Conservation (phyloP, 768 basidiomycete genomes). For the Peribolospora kevripleyi region DNA sequence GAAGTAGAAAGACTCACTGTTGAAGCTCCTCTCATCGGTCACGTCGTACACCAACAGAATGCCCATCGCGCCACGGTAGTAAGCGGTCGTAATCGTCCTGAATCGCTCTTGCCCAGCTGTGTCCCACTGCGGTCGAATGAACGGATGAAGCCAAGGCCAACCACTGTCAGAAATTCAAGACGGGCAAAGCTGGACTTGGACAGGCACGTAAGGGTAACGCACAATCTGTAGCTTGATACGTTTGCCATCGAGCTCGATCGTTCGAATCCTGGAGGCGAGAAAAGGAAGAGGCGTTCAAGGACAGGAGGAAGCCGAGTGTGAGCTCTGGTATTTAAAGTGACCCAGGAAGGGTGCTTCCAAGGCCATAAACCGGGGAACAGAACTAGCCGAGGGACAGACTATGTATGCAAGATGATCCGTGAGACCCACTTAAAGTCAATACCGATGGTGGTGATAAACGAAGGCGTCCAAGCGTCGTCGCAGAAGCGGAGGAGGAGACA, state of each 20-base stretch:
- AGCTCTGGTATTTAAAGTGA: conserved; percentile 4
- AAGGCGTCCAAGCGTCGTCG: conserved; percentile 98
- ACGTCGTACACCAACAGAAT: conserved; percentile 98
- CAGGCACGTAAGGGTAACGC: conserved; percentile 18
- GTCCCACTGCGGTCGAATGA: conserved; percentile 48
- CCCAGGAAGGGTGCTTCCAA: not conserved
- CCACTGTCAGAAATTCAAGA: not conserved
- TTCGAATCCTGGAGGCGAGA: conserved; percentile 37
- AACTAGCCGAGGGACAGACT: not conserved
- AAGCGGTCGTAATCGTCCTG: conserved; percentile 92
- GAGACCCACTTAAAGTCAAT: conserved; percentile 58
- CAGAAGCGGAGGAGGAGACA: conserved; percentile 49
- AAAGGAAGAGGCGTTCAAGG: too few species aligned
- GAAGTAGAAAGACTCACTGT: conserved; percentile 38
- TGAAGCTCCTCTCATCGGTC: conserved; percentile 80
- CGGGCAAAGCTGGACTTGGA: not conserved
- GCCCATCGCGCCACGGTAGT: conserved; percentile 97
- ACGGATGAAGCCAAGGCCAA: not conserved
- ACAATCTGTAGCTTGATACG: conserved; percentile 98
- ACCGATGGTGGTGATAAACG: conserved; percentile 97
- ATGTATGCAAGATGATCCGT: too few species aligned
- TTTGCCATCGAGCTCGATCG: conserved; percentile 93
- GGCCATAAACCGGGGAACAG: conserved; percentile 3
- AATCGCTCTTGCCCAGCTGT: conserved; percentile 98
- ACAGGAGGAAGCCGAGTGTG: too few species aligned